phyloP scores from a whole-genome alignment of 2,329 filamentous ascomycete genomes.

The Boeremia lycopersici region DNA sequence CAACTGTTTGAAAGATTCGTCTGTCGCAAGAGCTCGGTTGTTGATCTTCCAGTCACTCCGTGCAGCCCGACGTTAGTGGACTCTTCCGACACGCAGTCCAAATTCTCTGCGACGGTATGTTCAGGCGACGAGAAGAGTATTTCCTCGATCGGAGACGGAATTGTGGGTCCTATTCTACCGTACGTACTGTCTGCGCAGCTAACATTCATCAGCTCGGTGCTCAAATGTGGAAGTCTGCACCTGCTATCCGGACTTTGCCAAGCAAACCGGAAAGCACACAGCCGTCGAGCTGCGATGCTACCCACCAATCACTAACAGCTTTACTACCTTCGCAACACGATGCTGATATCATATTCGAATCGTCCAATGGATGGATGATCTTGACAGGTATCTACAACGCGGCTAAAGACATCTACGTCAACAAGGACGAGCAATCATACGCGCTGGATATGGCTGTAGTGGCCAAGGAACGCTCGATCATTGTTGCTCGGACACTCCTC shows the following conservation, averaged over 20 bases:
- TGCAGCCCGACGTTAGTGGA: constrained; percentile 29
- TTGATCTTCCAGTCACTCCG: constrained; percentile 16
- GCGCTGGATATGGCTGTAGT: constrained; percentile 41
- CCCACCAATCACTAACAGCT: constrained; percentile 30
- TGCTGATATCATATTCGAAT: constrained; percentile 45
- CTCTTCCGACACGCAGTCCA: constrained; percentile 30
- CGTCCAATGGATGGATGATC: constrained; percentile 46
- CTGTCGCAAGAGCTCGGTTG: constrained; percentile 35
- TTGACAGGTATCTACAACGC: constrained; percentile 38
- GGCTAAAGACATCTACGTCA: constrained; percentile 37
- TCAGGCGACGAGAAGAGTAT: constrained; percentile 33
- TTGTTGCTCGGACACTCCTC: constrained; percentile 44
- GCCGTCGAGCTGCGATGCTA: constrained; percentile 20
- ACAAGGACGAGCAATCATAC: constrained; percentile 40
- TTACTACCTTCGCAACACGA: constrained; percentile 46
- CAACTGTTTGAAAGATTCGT: constrained; percentile 46
- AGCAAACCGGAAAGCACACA: constrained; percentile 21
- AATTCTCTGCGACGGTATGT: constrained; percentile 27
- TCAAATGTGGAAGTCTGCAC: constrained; percentile 41
- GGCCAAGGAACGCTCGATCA: constrained; percentile 33
- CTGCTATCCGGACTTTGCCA: constrained; percentile 33
- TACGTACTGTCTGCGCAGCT: constrained; percentile 10
- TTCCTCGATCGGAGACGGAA: constrained; percentile 37
- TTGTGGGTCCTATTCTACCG: constrained; percentile 28
- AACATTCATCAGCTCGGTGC: constrained; percentile 31